A percentile compares a stretch with the other conserved stretches of the same genome.
Evolutionary conservation across 768 basidiomycete species (phyloP).

Genomic region (Phlegmacium glaucopus): DNA sequence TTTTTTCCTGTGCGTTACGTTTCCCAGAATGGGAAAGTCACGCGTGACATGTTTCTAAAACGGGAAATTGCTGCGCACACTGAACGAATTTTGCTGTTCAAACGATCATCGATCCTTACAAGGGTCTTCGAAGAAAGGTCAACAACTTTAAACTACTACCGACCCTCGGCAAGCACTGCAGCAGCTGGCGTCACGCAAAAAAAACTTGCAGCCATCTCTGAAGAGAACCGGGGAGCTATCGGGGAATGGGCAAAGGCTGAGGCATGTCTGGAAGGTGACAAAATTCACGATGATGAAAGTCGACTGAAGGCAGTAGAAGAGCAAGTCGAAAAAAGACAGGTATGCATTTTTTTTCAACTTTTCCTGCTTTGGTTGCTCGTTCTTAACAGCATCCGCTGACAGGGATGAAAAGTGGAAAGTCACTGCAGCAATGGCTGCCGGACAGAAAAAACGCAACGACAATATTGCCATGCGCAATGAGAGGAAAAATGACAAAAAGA

Average conservation of each 20-base stretch:
- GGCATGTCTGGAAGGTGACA: conserved; percentile 84
- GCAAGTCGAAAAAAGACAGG: conserved; percentile 83
- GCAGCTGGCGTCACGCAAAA: conserved; percentile 74
- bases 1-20: too few relatives aligned
- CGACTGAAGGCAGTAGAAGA: conserved; percentile 85
- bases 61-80: too few relatives aligned
- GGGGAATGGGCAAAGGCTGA: conserved; percentile 93
- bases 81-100: too few relatives aligned
- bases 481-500: conserved; percentile 59
- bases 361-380: conserved; percentile 2
- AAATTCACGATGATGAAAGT: conserved; percentile 83
- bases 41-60: too few relatives aligned
- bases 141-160: conserved; percentile 63
- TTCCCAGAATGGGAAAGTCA: too few relatives aligned
- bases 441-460: conserved; percentile 86
- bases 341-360: conserved; percentile 36
- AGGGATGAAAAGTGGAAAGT: conserved; percentile 89
- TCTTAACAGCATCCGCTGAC: conserved; percentile 3
- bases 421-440: conserved; percentile 70
- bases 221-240: conserved; percentile 76
- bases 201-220: conserved; percentile 71
- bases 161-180: conserved; percentile 85
- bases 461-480: conserved; percentile 89
- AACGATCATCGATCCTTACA: too few relatives aligned
- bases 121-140: conserved; percentile 49